Percentiles rank a stretch among this genome's conserved stretches.
These are phyloP conservation scores for Achaetomiella virescens DNA, from an alignment of 495 filamentous ascomycete species.

Conservation along the genomic window DNA sequence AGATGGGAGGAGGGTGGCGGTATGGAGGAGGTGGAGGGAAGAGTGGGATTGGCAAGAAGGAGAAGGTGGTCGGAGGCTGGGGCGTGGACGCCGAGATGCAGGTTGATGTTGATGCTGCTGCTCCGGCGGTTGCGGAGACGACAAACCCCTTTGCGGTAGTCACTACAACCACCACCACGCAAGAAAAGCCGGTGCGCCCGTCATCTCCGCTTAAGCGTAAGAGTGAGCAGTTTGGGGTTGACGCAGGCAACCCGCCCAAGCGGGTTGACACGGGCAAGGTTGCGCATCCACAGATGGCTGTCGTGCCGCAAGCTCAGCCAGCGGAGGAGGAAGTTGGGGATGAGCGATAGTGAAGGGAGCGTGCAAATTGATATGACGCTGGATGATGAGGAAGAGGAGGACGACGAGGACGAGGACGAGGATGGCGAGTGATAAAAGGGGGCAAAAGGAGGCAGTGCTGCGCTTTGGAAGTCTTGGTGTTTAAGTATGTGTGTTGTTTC, in stretches of 20 bases:
- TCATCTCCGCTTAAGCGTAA: constrained; percentile 40
- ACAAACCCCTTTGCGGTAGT: constrained; percentile 15
- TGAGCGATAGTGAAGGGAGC: constrained; percentile 27
- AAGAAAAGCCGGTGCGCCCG: not conserved
- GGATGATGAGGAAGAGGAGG: constrained; percentile 23
- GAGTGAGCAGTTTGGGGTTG: constrained; percentile 25
- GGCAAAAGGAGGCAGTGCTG: no score
- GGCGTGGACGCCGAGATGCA: constrained; percentile 1
- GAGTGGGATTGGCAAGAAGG: constrained; percentile 7
- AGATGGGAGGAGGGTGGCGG: constrained; percentile 9
- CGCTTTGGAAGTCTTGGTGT: no score
- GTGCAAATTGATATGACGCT: constrained; percentile 28
- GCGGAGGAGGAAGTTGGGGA: constrained; percentile 8
- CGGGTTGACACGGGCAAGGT: constrained; percentile 7
- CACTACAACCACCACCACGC: not conserved
- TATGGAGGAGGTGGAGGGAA: constrained; percentile 22
- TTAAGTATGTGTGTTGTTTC: no score
- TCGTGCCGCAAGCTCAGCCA: constrained; percentile 4
- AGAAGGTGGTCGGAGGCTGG: not conserved
- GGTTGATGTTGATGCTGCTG: constrained; percentile 5
- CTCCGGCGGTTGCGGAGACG: not conserved
- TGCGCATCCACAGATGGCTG: constrained; percentile 5
- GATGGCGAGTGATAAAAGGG: no score
- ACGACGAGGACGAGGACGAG: constrained; percentile 25
- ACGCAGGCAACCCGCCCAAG: constrained; percentile 7